A percentile compares a stretch with the other conserved stretches of the same genome.
phyloP scores from a whole-genome alignment of 2,329 filamentous ascomycete genomes.

The Zymoseptoria tritici region DNA sequence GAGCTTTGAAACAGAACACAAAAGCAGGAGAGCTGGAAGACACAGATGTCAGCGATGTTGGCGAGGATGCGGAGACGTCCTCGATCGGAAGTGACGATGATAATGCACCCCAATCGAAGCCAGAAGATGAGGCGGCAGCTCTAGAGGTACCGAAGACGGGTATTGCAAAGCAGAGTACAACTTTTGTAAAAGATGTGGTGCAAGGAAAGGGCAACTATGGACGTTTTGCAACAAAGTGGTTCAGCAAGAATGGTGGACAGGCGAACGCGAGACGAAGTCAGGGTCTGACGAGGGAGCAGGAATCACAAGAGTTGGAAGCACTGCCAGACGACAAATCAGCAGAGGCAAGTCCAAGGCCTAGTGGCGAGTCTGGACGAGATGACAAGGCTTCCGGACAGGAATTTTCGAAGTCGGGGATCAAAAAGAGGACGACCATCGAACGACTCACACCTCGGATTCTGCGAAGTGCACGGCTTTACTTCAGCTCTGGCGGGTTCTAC shows the following conservation, averaged over 20 bases:
- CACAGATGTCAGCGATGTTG: conserved; percentile 23
- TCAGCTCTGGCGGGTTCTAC: conserved; percentile 78
- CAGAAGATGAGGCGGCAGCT: conserved; percentile 20
- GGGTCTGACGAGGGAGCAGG: conserved; percentile 40
- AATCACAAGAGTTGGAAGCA: conserved; percentile 29
- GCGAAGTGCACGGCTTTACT: conserved; percentile 74
- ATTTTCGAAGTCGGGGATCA: neutral
- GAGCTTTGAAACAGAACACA: conserved; percentile 8
- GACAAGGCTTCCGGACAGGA: neutral
- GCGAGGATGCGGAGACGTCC: conserved; percentile 19
- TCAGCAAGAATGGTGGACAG: conserved; percentile 76
- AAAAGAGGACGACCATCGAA: conserved; percentile 19
- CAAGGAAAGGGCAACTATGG: conserved; percentile 76
- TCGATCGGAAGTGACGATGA: conserved; percentile 26
- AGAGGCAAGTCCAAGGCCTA: neutral
- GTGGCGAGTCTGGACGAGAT: neutral
- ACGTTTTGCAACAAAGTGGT: conserved; percentile 84
- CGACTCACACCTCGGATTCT: conserved; percentile 73
- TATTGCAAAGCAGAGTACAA: conserved; percentile 42
- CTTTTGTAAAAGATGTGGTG: conserved; percentile 83
- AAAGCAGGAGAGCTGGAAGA: conserved; percentile 24
- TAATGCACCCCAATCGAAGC: conserved; percentile 2
- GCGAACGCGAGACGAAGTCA: conserved; percentile 61
- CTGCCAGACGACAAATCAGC: conserved; percentile 9
- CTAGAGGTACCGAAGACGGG: conserved; percentile 28